Evolutionary conservation across 1,284 basidiomycete species (phyloP), one percentile per base, ranked within the genome.

Genomic region (Moesziomyces parantarcticus): DNA sequence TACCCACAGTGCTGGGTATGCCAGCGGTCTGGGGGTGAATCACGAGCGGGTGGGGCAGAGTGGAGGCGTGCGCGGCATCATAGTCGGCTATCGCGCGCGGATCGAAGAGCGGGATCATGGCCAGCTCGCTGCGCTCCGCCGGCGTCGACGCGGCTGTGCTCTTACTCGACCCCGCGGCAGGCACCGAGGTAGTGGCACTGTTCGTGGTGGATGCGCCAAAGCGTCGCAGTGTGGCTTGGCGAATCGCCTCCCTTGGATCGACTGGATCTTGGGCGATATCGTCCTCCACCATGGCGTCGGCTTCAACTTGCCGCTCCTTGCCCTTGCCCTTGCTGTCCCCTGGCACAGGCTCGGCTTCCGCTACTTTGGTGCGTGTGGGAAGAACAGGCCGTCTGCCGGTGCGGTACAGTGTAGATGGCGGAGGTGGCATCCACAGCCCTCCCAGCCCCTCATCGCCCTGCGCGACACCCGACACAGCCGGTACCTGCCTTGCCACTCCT

Each of bases 51-150:
- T 60, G 61, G 49, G 83, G 53, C 46, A 79, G 58, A 34, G 73
- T 10, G 40, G 75, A 10, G 57, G 75, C 54, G 56, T 81, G 52
- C 42, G 69, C 26, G 48, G 75, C 43, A 62, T 74, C 34, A 47
- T 78, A 73, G 61, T 80, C n/a, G 42, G 71, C 16, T 63, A 83
- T 61, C 41, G 61, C 23, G 42, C 71, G 5, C 21, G 75, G 23
- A 54, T 79, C 61, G 52, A 75, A 64, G 47, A 83, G 53, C 49
- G 82, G 56, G 58, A 77, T 62, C 78, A 82, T 51, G 21, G 68
- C 68, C 8, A 72, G 47, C 5, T 64, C 32, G 71, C 61, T 23
- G 72, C 43, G 64, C 36, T 32, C 34, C 29, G 26, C 11, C 34
- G 14, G 5, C 42, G 45, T 21, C 16, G 55, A 26, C 13, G 43